Percentiles rank a stretch among this genome's conserved stretches.
Conservation (phyloP, 257 asterid genomes). For the Nicotiana sylvestris region DNA sequence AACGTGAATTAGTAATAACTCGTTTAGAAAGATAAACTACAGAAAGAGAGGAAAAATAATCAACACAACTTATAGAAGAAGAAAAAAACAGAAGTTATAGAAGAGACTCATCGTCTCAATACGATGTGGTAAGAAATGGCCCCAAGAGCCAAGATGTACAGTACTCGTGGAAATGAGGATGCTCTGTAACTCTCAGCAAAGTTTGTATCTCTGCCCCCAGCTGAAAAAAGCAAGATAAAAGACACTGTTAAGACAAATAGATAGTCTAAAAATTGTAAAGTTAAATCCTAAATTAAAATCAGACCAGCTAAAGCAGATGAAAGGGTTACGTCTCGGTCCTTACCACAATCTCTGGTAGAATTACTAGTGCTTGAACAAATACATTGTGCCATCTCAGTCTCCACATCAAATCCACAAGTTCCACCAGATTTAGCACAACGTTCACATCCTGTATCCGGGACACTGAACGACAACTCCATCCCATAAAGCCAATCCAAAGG, state of each 20-base stretch:
- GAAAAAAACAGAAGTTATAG: background rate
- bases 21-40: background rate
- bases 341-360: slow-evolving; percentile 75
- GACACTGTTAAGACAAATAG: no score
- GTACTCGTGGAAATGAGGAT: background rate
- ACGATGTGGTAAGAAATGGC: background rate
- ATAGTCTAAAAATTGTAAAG: no score
- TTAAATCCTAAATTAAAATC: no score
- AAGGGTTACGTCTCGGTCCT: background rate
- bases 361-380: slow-evolving; percentile 55
- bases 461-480: slow-evolving; percentile 48
- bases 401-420: slow-evolving; percentile 84
- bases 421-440: slow-evolving; percentile 69
- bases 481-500: slow-evolving; percentile 90
- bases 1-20: background rate
- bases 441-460: slow-evolving; percentile 69
- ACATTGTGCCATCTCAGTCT: slow-evolving; percentile 60
- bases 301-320: background rate
- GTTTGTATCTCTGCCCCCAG: background rate
- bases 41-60: background rate
- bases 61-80: no score
- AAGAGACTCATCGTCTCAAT: background rate
- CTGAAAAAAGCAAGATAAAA: background rate
- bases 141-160: background rate
- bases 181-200: background rate